These are phyloP conservation scores for Saccharomycopsis crataegensis DNA, from an alignment of 1,139 yeast genomes.

Conservation along the genomic window DNA sequence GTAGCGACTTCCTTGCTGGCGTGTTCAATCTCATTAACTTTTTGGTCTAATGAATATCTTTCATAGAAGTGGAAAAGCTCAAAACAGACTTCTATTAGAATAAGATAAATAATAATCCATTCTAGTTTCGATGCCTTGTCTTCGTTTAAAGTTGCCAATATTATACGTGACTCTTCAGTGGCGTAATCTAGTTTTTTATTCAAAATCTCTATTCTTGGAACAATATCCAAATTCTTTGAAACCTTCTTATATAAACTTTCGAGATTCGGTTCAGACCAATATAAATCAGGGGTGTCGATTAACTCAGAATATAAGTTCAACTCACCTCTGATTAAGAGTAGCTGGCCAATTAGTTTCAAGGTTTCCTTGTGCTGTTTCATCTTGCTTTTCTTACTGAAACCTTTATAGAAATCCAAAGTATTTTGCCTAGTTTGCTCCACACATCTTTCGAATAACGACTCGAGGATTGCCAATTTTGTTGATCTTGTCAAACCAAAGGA, in stretches of 20 bases:
- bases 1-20: too few relatives aligned
- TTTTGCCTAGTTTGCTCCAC: conserved; percentile 54
- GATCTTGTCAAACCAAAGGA: conserved; percentile 83
- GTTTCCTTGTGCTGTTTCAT: conserved; percentile 58
- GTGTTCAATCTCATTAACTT: not conserved
- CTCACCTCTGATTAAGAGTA: conserved; percentile 70
- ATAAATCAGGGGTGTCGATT: conserved; percentile 74
- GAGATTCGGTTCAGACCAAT: conserved; percentile 85
- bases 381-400: conserved; percentile 28
- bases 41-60: conserved; percentile 24
- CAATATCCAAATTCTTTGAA: conserved; percentile 65
- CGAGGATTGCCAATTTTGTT: conserved; percentile 75
- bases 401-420: conserved; percentile 57
- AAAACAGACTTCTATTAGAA: conserved; percentile 77
- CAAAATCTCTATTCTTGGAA: conserved; percentile 68
- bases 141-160: conserved; percentile 68
- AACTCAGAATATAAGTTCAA: conserved; percentile 81
- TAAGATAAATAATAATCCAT: conserved; percentile 79
- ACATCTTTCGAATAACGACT: conserved; percentile 61
- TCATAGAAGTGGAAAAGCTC: conserved; percentile 61
- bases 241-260: conserved; percentile 68
- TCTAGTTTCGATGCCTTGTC: conserved; percentile 71
- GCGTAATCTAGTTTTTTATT: conserved; percentile 85
- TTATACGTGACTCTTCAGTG: conserved; percentile 77
- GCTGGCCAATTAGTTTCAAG: conserved; percentile 61